Evolutionary conservation across 352 stramenopile species (phyloP), one percentile per base, ranked within the genome.

Genomic region (Hyaloperonospora brassicae): DNA sequence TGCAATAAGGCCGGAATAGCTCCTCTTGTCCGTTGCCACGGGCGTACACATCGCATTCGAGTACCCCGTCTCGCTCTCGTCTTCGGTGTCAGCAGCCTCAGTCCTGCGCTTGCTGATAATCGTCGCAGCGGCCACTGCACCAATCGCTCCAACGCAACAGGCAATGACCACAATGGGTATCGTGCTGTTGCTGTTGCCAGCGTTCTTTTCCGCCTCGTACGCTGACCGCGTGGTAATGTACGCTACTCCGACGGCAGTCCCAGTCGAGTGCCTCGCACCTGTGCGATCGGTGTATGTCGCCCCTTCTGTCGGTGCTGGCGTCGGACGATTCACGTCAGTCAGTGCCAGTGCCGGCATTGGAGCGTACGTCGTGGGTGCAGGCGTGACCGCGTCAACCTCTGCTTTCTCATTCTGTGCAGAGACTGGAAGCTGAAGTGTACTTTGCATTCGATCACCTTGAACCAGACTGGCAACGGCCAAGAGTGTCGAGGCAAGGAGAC

Each of bases 91-190:
- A 27, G 52, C 40, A 39, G 48, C 21, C 21, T 14, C 40, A 8
- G 49, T 50, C 59, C 69, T 65, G 47, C 70, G 72, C 51, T 78
- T 83, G 56, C 60, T 56, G 12, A 55, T 69, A 55, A 76, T 47
- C 38, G 78, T 45, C 30, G 66, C 56, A 39, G 76, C 66, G 38
- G 62, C 72, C 30, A 71, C 64, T 3, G 69, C 63, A 36, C 55
- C 72, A 11, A 78, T 62, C n/a, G 71, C 67, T 25, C 55, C 72
- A 8, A 72, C 67, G 25, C 68, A 62, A 54, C 69, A 79, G 14
- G 67, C 72, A 23, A 60, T 59, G 2, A 68, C 56, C 1, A 64
- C 64, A 39, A 79, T 52, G 7, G 62, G 62, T 8, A 72, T 36
- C 11, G 61, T 69, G 17, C 47, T 59, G 23, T 24, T 59, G 49